phyloP scores from a whole-genome alignment of 371 early-diverging fungal species.

The Cokeromyces recurvatus region DNA sequence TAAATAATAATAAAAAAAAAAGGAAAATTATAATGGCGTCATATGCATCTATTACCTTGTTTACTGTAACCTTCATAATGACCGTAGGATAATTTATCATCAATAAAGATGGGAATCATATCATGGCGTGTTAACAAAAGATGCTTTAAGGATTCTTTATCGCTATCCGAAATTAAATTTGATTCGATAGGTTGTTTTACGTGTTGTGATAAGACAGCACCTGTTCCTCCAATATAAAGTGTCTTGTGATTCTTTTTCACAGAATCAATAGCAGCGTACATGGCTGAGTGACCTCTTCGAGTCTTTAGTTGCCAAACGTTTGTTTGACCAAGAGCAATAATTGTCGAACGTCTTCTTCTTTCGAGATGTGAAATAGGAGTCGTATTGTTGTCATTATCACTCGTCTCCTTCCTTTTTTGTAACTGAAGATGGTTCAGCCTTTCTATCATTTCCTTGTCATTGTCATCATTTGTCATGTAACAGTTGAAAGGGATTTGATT shows the following conservation, averaged over 20 bases:
- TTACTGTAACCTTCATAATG: conserved; percentile 94
- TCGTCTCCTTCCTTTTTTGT: background rate
- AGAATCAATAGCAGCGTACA: conserved; percentile 70
- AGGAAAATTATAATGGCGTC: too few relatives aligned
- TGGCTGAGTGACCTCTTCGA: conserved; percentile 78
- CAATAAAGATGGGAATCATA: conserved; percentile 76
- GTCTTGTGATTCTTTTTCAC: conserved; percentile 47
- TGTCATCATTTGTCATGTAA: conserved; percentile 7
- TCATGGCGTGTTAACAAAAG: conserved; percentile 47
- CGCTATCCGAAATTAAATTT: conserved; percentile 23
- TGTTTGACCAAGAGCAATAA: conserved; percentile 22
- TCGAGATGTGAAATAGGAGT: conserved; percentile 32
- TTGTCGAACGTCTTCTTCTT: conserved; percentile 26
- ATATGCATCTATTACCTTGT: conserved; percentile 63
- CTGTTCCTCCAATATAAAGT: conserved; percentile 72
- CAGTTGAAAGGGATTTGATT: conserved; percentile 46
- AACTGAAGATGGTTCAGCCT: background rate
- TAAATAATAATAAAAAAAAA: too few relatives aligned
- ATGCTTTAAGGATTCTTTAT: conserved; percentile 31
- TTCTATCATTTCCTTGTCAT: background rate
- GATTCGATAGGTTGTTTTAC: conserved; percentile 11
- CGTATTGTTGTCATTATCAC: background rate
- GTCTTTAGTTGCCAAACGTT: conserved; percentile 32
- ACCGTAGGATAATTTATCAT: conserved; percentile 62
- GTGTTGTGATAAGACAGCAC: conserved; percentile 38